A percentile compares a stretch with the other conserved stretches of the same genome.
Conservation (phyloP, 805 yeast genomes). For the Teunomyces tritomae region DNA sequence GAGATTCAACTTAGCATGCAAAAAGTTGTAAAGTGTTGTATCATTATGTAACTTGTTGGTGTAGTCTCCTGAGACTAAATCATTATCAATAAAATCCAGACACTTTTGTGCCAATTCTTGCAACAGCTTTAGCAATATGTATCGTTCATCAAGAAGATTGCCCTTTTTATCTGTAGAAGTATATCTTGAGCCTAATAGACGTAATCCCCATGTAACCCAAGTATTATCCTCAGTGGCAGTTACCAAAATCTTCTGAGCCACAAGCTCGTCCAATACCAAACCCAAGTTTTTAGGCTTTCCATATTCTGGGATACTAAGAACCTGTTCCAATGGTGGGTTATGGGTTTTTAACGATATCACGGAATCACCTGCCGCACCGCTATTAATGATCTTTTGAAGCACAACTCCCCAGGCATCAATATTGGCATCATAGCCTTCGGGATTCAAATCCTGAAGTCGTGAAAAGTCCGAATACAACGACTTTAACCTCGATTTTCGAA, state of each 20-base stretch:
- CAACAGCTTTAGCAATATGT: slow-evolving; percentile 22
- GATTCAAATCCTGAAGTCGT: slow-evolving; percentile 29
- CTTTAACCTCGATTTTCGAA: slow-evolving; percentile 27
- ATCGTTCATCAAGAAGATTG: slow-evolving; percentile 19
- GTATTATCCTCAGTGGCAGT: slow-evolving; percentile 16
- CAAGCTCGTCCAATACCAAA: slow-evolving; percentile 24
- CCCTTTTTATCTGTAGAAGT: slow-evolving; percentile 8
- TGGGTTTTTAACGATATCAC: slow-evolving; percentile 14
- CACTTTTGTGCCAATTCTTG: slow-evolving; percentile 6
- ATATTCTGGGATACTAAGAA: slow-evolving; percentile 23
- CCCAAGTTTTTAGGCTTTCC: slow-evolving; percentile 33
- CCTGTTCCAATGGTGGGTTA: slow-evolving; percentile 15
- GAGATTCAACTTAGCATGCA: slow-evolving; percentile 11
- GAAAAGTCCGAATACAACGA: slow-evolving; percentile 38
- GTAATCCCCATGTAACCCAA: slow-evolving; percentile 16
- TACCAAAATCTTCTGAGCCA: slow-evolving; percentile 15
- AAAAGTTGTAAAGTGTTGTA: slow-evolving; percentile 8
- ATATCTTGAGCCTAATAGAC: background rate
- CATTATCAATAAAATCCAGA: slow-evolving; percentile 2
- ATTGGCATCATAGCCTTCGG: slow-evolving; percentile 44
- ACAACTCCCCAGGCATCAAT: slow-evolving; percentile 35
- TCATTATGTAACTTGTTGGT: slow-evolving; percentile 15
- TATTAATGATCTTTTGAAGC: slow-evolving; percentile 17
- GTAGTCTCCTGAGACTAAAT: slow-evolving; percentile 13
- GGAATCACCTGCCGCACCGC: slow-evolving; percentile 14